A percentile compares a stretch with the other conserved stretches of the same genome.
Evolutionary conservation across 768 basidiomycete genomes (phyloP).

Genomic region (Leucosporidium creatinivorum): DNA sequence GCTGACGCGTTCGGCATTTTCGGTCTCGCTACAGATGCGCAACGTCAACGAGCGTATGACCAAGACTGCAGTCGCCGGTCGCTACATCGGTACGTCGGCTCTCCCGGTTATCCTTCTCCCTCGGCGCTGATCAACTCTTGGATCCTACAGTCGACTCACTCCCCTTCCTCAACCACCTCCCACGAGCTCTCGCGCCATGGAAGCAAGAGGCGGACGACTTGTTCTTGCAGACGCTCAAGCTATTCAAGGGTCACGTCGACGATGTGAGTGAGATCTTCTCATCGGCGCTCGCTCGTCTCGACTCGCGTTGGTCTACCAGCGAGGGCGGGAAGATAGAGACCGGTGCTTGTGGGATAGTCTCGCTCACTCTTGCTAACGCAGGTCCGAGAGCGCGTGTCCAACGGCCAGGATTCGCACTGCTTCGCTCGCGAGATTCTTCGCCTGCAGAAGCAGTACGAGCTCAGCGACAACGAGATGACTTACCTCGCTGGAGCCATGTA

Average conservation of each 20-base stretch:
- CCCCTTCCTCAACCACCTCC: slow-evolving; percentile 33
- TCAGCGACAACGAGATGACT: slow-evolving; percentile 31
- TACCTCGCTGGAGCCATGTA: slow-evolving; percentile 36
- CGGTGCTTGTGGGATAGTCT: no score
- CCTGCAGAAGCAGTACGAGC: slow-evolving; percentile 25
- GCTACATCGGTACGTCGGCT: slow-evolving; percentile 17
- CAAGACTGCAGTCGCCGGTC: slow-evolving; percentile 34
- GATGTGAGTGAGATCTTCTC: slow-evolving; percentile 7
- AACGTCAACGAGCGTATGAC: slow-evolving; percentile 33
- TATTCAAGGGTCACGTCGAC: slow-evolving; percentile 31
- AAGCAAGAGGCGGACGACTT: slow-evolving; percentile 30
- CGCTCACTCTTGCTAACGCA: no score
- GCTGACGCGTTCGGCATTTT: background rate
- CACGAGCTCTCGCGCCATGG: slow-evolving; percentile 31
- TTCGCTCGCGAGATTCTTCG: slow-evolving; percentile 27
- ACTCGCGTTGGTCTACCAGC: no score
- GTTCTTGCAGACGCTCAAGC: slow-evolving; percentile 27
- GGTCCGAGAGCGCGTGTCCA: no score
- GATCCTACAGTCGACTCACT: slow-evolving; percentile 26
- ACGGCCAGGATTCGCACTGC: slow-evolving; percentile 26
- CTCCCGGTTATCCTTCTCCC: background rate
- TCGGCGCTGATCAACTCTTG: background rate
- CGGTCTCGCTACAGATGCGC: slow-evolving; percentile 1
- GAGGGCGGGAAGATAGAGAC: no score
- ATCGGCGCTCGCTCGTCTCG: background rate